Evolutionary conservation across 768 basidiomycete genomes (phyloP).

Genomic region (Pleurotus giganteus): DNA sequence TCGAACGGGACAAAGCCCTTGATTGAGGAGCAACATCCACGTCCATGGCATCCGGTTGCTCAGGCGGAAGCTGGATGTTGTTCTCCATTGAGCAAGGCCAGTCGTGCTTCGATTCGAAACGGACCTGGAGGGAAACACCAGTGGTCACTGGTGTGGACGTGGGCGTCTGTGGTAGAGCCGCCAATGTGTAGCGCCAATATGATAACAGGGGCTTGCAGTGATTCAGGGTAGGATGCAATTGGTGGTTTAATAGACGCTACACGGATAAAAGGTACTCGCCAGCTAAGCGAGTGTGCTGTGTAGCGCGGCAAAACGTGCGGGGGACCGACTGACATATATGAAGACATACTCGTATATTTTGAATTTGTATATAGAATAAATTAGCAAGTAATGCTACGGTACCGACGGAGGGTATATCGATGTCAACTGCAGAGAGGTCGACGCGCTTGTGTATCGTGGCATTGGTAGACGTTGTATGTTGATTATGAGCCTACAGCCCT

Average conservation of each 20-base stretch:
- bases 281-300: too few relatives aligned
- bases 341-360: too few relatives aligned
- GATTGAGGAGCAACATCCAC: neutral
- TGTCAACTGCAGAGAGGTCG: slow-evolving; percentile 12
- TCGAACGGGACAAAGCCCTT: neutral
- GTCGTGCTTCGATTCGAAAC: neutral
- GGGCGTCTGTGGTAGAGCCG: neutral
- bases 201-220: too few relatives aligned
- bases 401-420: slow-evolving; percentile 4
- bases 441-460: neutral
- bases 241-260: too few relatives aligned
- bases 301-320: too few relatives aligned
- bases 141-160: neutral
- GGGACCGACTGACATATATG: too few relatives aligned
- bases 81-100: neutral
- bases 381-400: neutral
- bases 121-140: neutral
- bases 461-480: slow-evolving; percentile 14
- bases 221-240: too few relatives aligned
- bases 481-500: slow-evolving; percentile 16
- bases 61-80: neutral
- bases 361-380: too few relatives aligned
- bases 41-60: neutral
- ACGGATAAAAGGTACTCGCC: too few relatives aligned
- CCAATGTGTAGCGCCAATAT: too few relatives aligned